Conservation (phyloP, 164 flowering plant genomes). For the Magnolia changhungtana region DNA sequence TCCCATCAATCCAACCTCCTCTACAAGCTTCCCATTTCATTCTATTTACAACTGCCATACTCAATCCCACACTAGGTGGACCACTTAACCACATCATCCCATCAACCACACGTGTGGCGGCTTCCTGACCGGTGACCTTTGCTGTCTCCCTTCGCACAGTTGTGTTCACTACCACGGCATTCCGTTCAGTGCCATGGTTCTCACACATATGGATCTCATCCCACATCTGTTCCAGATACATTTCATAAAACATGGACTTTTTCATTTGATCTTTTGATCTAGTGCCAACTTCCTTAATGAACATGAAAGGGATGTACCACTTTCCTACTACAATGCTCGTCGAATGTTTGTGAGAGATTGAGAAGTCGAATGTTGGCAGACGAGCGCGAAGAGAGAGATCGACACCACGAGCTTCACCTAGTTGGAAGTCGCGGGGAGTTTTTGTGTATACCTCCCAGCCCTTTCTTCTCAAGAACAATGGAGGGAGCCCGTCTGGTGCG, state of each 20-base stretch:
- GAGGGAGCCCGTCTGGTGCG: constrained; percentile 16
- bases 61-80: constrained; percentile 4
- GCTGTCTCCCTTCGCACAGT: constrained; percentile 5
- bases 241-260: constrained; percentile 43
- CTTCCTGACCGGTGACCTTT: constrained; percentile 3
- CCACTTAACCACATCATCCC: constrained; percentile 6
- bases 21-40: constrained; percentile 24
- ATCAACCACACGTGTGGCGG: background rate
- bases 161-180: constrained; percentile 4
- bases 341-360: background rate
- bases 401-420: constrained; percentile 3
- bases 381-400: constrained; percentile 5
- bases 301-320: constrained; percentile 21
- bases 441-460: constrained; percentile 7
- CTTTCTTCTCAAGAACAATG: constrained; percentile 10
- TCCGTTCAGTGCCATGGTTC: constrained; percentile 16
- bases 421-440: background rate
- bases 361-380: constrained; percentile 1
- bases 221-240: constrained; percentile 63
- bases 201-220: constrained; percentile 34
- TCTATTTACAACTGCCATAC: constrained; percentile 29
- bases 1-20: constrained; percentile 35
- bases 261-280: constrained; percentile 32
- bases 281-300: constrained; percentile 9
- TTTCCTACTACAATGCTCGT: background rate